Conservation (phyloP, 2,329 filamentous ascomycete species). For the Bipolaris gigantea region DNA sequence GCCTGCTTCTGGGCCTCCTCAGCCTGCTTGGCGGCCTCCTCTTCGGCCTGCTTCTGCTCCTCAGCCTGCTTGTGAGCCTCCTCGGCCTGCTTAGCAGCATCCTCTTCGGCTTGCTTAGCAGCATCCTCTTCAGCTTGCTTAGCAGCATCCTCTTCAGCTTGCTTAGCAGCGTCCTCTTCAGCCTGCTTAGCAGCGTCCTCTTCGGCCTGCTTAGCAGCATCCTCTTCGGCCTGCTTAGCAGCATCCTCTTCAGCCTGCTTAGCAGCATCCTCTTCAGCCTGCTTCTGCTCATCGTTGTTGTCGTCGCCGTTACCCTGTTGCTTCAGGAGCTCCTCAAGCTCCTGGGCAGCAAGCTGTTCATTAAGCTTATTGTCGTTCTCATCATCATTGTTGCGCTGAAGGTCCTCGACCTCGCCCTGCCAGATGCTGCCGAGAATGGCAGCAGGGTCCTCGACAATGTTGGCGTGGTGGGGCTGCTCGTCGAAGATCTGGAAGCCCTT, state of each 20-base stretch:
- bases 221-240: neutral
- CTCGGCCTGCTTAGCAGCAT: neutral
- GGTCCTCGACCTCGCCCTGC: slow-evolving; percentile 31
- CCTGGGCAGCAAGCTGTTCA: slow-evolving; percentile 21
- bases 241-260: neutral
- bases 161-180: no score
- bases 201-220: neutral
- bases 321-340: slow-evolving; percentile 15
- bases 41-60: slow-evolving; percentile 6
- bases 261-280: slow-evolving; percentile 9
- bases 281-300: slow-evolving; percentile 8
- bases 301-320: slow-evolving; percentile 2
- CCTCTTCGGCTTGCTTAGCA: neutral
- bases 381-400: slow-evolving; percentile 29
- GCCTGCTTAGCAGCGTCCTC: neutral
- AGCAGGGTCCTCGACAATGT: slow-evolving; percentile 33
- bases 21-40: neutral
- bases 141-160: no score
- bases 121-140: no score
- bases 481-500: slow-evolving; percentile 32
- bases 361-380: slow-evolving; percentile 29
- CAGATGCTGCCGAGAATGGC: slow-evolving; percentile 31
- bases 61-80: slow-evolving; percentile 3
- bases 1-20: neutral
- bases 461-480: slow-evolving; percentile 34